Conservation (phyloP, 2,329 filamentous ascomycete species). For the Epichloe coenophiala region DNA sequence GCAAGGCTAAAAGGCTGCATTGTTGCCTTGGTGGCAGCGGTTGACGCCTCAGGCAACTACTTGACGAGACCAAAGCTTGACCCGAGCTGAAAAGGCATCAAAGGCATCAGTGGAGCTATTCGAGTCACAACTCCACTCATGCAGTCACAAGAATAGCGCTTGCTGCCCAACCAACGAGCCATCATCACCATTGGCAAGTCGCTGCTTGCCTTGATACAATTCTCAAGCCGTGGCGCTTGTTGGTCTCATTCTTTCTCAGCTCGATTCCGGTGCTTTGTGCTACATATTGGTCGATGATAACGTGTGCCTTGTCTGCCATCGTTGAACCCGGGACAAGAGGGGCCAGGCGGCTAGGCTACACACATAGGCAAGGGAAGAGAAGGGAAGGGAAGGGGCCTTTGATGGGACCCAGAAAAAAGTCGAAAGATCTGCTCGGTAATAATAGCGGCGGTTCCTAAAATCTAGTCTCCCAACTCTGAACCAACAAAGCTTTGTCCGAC, state of each 20-base stretch:
- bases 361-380: no score
- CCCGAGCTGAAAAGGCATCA: not conserved
- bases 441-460: not conserved
- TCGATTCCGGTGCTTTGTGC: not conserved
- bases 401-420: constrained; percentile 15
- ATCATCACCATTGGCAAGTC: not conserved
- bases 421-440: not conserved
- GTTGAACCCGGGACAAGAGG: not conserved
- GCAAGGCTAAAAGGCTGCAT: constrained; percentile 23
- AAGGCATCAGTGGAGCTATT: not conserved
- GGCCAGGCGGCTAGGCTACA: constrained; percentile 5
- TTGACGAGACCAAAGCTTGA: no score
- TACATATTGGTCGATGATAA: not conserved
- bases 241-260: not conserved
- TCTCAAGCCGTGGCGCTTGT: not conserved
- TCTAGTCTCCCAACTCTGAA: not conserved
- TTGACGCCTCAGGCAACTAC: constrained; percentile 18
- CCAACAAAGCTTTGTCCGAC: not conserved
- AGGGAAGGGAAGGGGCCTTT: not conserved
- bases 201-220: not conserved
- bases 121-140: not conserved
- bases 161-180: constrained; percentile 1
- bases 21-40: constrained; percentile 15
- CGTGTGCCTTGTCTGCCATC: not conserved
- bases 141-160: constrained; percentile 1